Evolutionary conservation across 202 grass and related monocot genomes (phyloP).

Genomic region (Saccharum hybrid): DNA sequence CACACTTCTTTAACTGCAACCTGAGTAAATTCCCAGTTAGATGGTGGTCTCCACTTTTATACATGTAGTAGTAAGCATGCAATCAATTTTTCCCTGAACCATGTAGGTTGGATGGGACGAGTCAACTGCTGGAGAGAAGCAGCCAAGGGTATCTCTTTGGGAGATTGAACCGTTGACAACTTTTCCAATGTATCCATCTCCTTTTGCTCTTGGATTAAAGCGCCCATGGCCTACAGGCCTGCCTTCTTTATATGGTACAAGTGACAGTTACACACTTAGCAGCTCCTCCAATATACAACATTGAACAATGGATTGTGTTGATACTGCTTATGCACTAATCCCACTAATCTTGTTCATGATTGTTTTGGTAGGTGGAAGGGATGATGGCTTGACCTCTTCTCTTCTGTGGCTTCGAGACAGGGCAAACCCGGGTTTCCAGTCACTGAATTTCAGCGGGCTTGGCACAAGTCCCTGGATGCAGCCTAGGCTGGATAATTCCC

Average conservation of each 20-base stretch:
- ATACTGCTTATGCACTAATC: neutral
- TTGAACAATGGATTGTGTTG: conserved; percentile 5
- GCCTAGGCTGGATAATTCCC: conserved; percentile 64
- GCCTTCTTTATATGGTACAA: conserved; percentile 83
- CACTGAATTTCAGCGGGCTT: conserved; percentile 82
- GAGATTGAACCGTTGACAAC: conserved; percentile 96
- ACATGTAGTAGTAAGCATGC: conserved; percentile 16
- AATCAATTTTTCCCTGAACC: conserved; percentile 36
- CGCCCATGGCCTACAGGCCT: conserved; percentile 90
- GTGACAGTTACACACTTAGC: conserved; percentile 23
- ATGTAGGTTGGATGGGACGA: conserved; percentile 98
- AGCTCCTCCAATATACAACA: neutral
- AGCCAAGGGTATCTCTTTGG: conserved; percentile 95
- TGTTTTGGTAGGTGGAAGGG: conserved; percentile 73
- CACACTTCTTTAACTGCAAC: conserved; percentile 4
- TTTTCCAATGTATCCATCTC: conserved; percentile 96
- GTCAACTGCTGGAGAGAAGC: conserved; percentile 92
- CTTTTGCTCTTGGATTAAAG: conserved; percentile 93
- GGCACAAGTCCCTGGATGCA: conserved; percentile 81
- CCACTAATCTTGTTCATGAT: conserved; percentile 13
- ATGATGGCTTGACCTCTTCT: conserved; percentile 68
- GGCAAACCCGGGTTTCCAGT: conserved; percentile 69
- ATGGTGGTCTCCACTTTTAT: conserved; percentile 25
- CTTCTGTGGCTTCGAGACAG: conserved; percentile 71
- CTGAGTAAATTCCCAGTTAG: conserved; percentile 4